Evolutionary conservation across 805 yeast genomes (phyloP).

Genomic region (Zygosaccharomyces rouxii): DNA sequence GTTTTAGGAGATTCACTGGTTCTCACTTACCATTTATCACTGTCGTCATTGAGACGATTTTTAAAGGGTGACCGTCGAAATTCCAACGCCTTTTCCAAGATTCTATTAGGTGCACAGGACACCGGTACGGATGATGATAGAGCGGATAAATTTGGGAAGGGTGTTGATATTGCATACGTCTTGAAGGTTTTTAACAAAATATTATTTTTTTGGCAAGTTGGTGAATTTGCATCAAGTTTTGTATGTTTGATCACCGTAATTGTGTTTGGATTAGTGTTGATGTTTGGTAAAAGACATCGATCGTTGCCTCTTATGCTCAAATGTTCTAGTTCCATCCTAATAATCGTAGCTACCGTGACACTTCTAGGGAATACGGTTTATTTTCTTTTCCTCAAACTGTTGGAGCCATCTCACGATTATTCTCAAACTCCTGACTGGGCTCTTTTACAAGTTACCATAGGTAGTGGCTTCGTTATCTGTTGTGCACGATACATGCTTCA

Average conservation of each 20-base stretch:
- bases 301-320: slow-evolving; percentile 12
- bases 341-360: slow-evolving; percentile 13
- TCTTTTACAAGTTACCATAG: slow-evolving; percentile 17
- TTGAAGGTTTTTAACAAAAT: slow-evolving; percentile 16
- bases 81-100: slow-evolving; percentile 19
- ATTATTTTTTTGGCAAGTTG: slow-evolving; percentile 9
- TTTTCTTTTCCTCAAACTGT: slow-evolving; percentile 13
- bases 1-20: slow-evolving; percentile 27
- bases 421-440: slow-evolving; percentile 17
- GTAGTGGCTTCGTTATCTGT: slow-evolving; percentile 22
- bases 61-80: slow-evolving; percentile 15
- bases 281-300: slow-evolving; percentile 9
- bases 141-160: slow-evolving; percentile 12
- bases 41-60: slow-evolving; percentile 20
- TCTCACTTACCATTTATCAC: slow-evolving; percentile 23
- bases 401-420: slow-evolving; percentile 16
- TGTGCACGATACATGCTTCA: slow-evolving; percentile 19
- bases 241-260: slow-evolving; percentile 8
- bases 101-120: slow-evolving; percentile 12
- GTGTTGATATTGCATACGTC: slow-evolving; percentile 16
- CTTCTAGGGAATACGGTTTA: slow-evolving; percentile 12
- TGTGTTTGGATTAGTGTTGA: slow-evolving; percentile 15
- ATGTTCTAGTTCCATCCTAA: slow-evolving; percentile 4
- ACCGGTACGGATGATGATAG: slow-evolving; percentile 2
- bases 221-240: slow-evolving; percentile 15